Evolutionary conservation across 768 basidiomycete species (phyloP).

Genomic region (Russula virescens): DNA sequence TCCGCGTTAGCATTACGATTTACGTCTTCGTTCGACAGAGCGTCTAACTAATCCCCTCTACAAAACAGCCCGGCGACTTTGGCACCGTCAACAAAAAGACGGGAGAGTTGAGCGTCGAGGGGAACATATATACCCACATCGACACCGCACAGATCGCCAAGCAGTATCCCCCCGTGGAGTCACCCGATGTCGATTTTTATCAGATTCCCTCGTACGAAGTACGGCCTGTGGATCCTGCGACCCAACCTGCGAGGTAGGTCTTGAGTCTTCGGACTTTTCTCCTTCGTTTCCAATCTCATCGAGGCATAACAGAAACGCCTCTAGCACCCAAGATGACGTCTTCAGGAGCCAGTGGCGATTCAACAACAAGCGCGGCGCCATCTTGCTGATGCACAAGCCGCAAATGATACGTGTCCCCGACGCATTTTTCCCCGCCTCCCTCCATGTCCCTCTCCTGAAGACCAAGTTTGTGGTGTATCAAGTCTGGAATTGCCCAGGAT

Average conservation of each 20-base stretch:
- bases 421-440: neutral
- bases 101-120: constrained; percentile 3
- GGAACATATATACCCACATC: constrained; percentile 4
- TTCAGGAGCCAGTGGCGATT: constrained; percentile 8
- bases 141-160: neutral
- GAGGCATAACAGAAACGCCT: neutral
- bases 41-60: neutral
- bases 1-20: neutral
- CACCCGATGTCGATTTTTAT: neutral
- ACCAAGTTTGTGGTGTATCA: neutral
- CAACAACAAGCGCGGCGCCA: constrained; percentile 5
- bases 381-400: constrained; percentile 1
- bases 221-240: neutral
- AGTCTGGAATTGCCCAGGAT: neutral
- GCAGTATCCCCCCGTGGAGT: neutral
- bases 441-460: neutral
- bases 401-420: neutral
- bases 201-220: constrained; percentile 4
- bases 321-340: neutral
- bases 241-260: neutral
- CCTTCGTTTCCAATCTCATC: neutral
- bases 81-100: constrained; percentile 2
- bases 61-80: constrained; percentile 9
- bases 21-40: neutral
- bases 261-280: neutral